These are phyloP conservation scores for Fusarium staphyleae DNA, from an alignment of 2,329 filamentous ascomycete genomes.

Conservation along the genomic window DNA sequence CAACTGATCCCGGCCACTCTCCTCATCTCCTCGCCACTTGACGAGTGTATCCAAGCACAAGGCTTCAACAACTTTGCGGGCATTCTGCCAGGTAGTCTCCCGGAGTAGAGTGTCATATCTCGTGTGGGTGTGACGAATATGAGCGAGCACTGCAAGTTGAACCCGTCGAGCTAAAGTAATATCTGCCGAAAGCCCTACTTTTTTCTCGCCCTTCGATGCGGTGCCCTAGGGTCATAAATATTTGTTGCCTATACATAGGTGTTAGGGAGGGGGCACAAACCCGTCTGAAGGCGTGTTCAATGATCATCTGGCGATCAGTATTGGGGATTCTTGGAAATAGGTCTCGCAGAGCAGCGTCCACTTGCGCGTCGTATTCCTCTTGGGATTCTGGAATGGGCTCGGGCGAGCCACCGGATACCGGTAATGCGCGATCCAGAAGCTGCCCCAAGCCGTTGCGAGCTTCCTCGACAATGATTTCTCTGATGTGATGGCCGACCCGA, in stretches of 20 bases:
- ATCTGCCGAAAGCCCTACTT: slow-evolving; percentile 64
- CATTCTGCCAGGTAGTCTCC: slow-evolving; percentile 65
- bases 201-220: slow-evolving; percentile 59
- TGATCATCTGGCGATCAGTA: slow-evolving; percentile 67
- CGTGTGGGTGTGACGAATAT: slow-evolving; percentile 72
- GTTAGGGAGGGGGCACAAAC: slow-evolving; percentile 49
- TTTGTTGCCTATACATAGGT: slow-evolving; percentile 8
- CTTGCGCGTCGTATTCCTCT: slow-evolving; percentile 66
- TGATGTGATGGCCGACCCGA: slow-evolving; percentile 67
- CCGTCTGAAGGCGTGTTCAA: slow-evolving; percentile 69
- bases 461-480: slow-evolving; percentile 65
- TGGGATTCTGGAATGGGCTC: slow-evolving; percentile 68
- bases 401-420: slow-evolving; percentile 47
- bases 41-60: slow-evolving; percentile 70
- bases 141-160: slow-evolving; percentile 70
- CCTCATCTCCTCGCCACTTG: slow-evolving; percentile 76
- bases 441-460: slow-evolving; percentile 49
- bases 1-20: slow-evolving; percentile 71
- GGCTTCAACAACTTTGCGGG: slow-evolving; percentile 66
- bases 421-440: slow-evolving; percentile 32
- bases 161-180: slow-evolving; percentile 67
- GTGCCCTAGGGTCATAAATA: slow-evolving; percentile 51
- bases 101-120: slow-evolving; percentile 67
- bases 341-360: slow-evolving; percentile 67
- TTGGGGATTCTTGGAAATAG: slow-evolving; percentile 71